Percentiles rank a stretch among this genome's conserved stretches.
These are phyloP conservation scores for Pyricularia grisea DNA, from an alignment of 2,329 filamentous ascomycete genomes.

Conservation along the genomic window DNA sequence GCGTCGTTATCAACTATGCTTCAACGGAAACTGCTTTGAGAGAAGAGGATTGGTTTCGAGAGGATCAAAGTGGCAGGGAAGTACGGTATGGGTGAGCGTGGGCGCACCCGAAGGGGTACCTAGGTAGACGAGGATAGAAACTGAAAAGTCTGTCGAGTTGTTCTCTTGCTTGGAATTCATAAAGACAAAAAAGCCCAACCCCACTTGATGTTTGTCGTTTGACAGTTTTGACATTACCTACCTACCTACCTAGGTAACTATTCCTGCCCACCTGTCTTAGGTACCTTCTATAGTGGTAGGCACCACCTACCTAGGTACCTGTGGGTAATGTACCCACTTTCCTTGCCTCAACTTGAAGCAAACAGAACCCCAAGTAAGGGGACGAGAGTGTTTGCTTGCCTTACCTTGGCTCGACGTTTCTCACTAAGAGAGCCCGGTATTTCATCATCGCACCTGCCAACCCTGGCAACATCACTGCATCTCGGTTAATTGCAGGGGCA, in stretches of 20 bases:
- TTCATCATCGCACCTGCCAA: neutral
- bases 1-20: slow-evolving; percentile 62
- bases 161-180: neutral
- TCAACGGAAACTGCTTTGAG: slow-evolving; percentile 38
- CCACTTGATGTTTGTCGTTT: neutral
- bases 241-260: too few relatives aligned
- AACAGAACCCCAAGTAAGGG: neutral
- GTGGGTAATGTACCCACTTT: too few relatives aligned
- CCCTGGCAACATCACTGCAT: neutral
- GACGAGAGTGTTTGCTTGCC: neutral
- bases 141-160: neutral
- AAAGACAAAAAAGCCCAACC: neutral
- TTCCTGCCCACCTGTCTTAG: too few relatives aligned
- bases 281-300: too few relatives aligned
- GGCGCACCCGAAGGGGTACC: too few relatives aligned
- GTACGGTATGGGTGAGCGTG: slow-evolving; percentile 48
- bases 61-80: slow-evolving; percentile 30
- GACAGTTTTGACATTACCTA: neutral
- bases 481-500: neutral
- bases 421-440: neutral
- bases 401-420: neutral
- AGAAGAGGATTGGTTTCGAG: slow-evolving; percentile 60
- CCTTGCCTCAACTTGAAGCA: too few relatives aligned
- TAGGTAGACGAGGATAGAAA: neutral
- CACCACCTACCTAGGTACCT: too few relatives aligned